phyloP scores from a whole-genome alignment of 176 grass and related monocot genomes.

The Hordeum vulgare region MorexV3_pseudomolecules_assembly NC_058520.1:566570274-566570773 shows the following conservation, averaged over 20 bases:
- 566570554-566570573: too few species aligned
- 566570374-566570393: slow-evolving; percentile 27
- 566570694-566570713: slow-evolving; percentile 7
- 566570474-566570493: slow-evolving; percentile 26
- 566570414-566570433: neutral
- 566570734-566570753: slow-evolving; percentile 4
- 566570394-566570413: slow-evolving; percentile 61
- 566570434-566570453: neutral
- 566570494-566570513: neutral
- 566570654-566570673: too few species aligned
- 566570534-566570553: too few species aligned
- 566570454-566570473: neutral
- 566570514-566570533: neutral
- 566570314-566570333: neutral
- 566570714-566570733: slow-evolving; percentile 13
- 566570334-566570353: slow-evolving; percentile 49
- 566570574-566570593: slow-evolving; percentile 3
- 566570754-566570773: neutral
- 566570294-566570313: neutral
- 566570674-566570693: slow-evolving; percentile 28
- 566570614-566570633: neutral
- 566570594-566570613: neutral
- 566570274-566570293: neutral
- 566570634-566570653: neutral
- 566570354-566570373: slow-evolving; percentile 68